Conservation (phyloP, 257 asterid species). For the Solanum corneliomulleri region DNA sequence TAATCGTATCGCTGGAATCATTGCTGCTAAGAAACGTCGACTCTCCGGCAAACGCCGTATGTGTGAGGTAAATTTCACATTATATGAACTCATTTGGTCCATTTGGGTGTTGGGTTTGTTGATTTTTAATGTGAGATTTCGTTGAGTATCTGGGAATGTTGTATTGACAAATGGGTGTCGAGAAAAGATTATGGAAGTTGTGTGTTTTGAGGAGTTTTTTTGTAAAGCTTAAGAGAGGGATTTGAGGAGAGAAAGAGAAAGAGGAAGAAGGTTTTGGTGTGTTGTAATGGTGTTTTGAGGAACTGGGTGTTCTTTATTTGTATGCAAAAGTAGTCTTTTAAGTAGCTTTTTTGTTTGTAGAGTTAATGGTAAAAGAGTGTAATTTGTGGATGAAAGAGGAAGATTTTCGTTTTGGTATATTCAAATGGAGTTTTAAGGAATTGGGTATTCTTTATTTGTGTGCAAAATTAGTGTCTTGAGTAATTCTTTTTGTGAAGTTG, state of each 20-base stretch:
- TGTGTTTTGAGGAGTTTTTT: neutral
- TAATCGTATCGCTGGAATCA: slow-evolving; percentile 29
- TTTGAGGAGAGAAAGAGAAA: neutral
- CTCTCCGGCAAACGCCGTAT: slow-evolving; percentile 34
- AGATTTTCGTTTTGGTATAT: neutral
- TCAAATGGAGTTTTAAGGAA: neutral
- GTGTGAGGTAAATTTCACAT: slow-evolving; percentile 22
- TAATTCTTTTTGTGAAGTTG: neutral
- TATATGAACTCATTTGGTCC: neutral
- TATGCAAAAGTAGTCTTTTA: neutral
- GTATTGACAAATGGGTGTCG: neutral
- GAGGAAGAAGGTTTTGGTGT: neutral
- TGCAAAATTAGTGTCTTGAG: neutral
- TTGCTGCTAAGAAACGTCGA: slow-evolving; percentile 46
- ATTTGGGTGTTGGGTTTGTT: neutral
- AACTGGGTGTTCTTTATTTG: neutral
- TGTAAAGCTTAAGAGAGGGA: neutral
- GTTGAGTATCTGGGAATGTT: neutral
- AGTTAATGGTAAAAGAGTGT: neutral
- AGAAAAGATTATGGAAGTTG: neutral
- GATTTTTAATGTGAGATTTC: neutral
- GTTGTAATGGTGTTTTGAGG: neutral
- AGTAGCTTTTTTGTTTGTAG: neutral
- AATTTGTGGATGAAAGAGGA: neutral
- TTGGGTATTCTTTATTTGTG: neutral